Percentiles rank a stretch among this genome's conserved stretches.
phyloP scores from a whole-genome alignment of 768 basidiomycete species.

The Suillus occidentalis region DNA sequence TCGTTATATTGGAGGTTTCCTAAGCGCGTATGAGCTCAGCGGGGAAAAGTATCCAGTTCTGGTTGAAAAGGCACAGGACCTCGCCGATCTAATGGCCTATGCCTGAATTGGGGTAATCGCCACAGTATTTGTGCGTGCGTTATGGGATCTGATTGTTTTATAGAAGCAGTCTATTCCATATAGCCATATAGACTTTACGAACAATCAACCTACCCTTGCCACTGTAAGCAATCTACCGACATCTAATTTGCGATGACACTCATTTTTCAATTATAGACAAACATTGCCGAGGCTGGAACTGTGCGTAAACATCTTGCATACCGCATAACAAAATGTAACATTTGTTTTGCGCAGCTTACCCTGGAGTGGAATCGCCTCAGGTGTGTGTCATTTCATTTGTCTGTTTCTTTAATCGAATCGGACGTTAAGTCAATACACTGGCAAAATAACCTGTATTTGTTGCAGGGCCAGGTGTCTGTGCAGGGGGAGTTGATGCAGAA shows the following conservation, averaged over 20 bases:
- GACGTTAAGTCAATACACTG: constrained; percentile 42
- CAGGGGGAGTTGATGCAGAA: too few relatives aligned
- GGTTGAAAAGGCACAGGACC: constrained; percentile 59
- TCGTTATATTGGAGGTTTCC: constrained; percentile 64
- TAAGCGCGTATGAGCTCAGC: constrained; percentile 72
- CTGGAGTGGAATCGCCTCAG: constrained; percentile 60
- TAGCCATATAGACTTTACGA: constrained; percentile 37
- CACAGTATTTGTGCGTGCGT: constrained; percentile 16
- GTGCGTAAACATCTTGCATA: constrained; percentile 27
- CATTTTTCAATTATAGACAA: constrained; percentile 38
- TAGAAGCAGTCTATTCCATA: constrained; percentile 38
- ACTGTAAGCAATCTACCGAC: constrained; percentile 27
- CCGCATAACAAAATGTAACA: background rate
- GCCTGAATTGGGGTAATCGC: constrained; percentile 54
- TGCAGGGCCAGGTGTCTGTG: too few relatives aligned
- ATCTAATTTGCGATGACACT: background rate
- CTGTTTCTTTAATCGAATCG: background rate
- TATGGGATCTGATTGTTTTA: background rate
- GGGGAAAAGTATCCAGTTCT: constrained; percentile 48
- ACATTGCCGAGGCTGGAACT: constrained; percentile 47
- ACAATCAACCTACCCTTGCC: constrained; percentile 28
- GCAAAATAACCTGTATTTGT: too few relatives aligned
- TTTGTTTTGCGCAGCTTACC: constrained; percentile 40
- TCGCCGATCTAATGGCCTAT: constrained; percentile 62
- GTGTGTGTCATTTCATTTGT: constrained; percentile 2